Percentiles rank a stretch among this genome's conserved stretches.
Evolutionary conservation across 164 flowering plant species (phyloP).

Genomic region (Aristolochia californica): DNA sequence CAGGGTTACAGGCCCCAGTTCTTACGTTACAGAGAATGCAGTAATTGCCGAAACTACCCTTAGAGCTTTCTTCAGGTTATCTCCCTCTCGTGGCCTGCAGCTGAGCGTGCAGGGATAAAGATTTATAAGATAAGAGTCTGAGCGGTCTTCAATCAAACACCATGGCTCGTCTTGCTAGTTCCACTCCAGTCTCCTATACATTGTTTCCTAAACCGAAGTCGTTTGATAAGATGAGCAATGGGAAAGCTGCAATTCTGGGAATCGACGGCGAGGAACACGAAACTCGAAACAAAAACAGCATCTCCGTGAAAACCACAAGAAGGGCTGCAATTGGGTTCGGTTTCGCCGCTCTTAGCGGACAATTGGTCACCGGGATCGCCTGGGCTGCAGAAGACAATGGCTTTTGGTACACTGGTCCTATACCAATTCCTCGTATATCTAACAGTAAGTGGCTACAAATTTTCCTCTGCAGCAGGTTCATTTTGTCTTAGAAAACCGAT

Average conservation of each 20-base stretch:
- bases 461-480: no score
- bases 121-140: background rate
- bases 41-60: background rate
- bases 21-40: no score
- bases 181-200: slow-evolving; percentile 33
- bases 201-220: slow-evolving; percentile 25
- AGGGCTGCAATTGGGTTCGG: slow-evolving; percentile 46
- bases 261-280: slow-evolving; percentile 18
- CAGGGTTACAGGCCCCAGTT: no score
- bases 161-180: slow-evolving; percentile 50
- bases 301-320: slow-evolving; percentile 28
- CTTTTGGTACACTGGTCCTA: slow-evolving; percentile 38
- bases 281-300: background rate
- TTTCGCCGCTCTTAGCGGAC: slow-evolving; percentile 29
- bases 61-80: background rate
- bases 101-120: background rate
- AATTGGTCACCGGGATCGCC: slow-evolving; percentile 19
- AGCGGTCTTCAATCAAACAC: background rate
- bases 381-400: slow-evolving; percentile 55
- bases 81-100: no score
- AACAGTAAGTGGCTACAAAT: slow-evolving; percentile 38
- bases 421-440: slow-evolving; percentile 38
- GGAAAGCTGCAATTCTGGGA: slow-evolving; percentile 11
- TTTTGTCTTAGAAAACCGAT: no score
- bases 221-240: slow-evolving; percentile 8